Percentiles rank a stretch among this genome's conserved stretches.
These are phyloP conservation scores for Xerophyta viscosa DNA, from an alignment of 106 monocot genomes.

Conservation along the genomic window DNA sequence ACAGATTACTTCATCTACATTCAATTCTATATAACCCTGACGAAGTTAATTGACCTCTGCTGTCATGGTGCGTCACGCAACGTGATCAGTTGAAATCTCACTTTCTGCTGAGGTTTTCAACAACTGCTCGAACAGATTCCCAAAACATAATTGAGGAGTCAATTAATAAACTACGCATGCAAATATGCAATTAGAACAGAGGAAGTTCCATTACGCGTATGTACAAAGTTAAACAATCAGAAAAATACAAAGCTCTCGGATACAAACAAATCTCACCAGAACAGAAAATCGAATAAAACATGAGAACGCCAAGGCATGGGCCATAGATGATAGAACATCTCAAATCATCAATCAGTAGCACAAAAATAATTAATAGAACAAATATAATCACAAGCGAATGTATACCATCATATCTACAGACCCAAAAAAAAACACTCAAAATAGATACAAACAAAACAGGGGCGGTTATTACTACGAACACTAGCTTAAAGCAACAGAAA, in stretches of 20 bases:
- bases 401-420: conserved; percentile 9
- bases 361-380: neutral
- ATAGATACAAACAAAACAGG: neutral
- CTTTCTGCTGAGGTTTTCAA: neutral
- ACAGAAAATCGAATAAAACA: too few species aligned
- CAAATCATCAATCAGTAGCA: neutral
- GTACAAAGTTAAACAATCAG: too few species aligned
- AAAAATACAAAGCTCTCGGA: too few species aligned
- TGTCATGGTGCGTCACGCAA: too few species aligned
- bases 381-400: neutral
- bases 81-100: conserved; percentile 1
- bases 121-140: neutral
- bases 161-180: neutral
- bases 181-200: too few species aligned
- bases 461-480: neutral
- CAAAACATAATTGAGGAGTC: neutral
- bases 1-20: too few species aligned
- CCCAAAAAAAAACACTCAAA: neutral
- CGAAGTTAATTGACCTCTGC: too few species aligned
- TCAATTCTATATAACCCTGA: too few species aligned
- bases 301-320: too few species aligned
- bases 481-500: neutral
- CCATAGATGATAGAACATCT: neutral
- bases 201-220: too few species aligned
- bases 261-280: too few species aligned